These are phyloP conservation scores for Penicillium paxilli DNA, from an alignment of 495 filamentous ascomycete genomes.

Conservation along the genomic window DNA sequence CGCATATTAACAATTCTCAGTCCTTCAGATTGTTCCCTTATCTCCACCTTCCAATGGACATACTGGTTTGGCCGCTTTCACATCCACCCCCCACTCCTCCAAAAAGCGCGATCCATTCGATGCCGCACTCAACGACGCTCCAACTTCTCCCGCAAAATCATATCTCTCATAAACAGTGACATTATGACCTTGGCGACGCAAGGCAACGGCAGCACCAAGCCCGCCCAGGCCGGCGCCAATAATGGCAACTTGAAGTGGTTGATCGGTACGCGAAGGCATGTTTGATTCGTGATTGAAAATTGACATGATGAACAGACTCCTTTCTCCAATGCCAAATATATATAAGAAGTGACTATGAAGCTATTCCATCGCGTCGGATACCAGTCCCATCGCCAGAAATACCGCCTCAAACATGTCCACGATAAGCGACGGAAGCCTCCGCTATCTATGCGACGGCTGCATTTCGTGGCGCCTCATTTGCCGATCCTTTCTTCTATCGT, in stretches of 20 bases:
- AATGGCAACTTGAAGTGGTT: slow-evolving; percentile 32
- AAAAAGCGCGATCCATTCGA: slow-evolving; percentile 29
- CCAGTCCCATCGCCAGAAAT: not conserved
- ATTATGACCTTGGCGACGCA: slow-evolving; percentile 51
- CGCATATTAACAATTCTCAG: not conserved
- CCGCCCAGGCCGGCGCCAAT: slow-evolving; percentile 59
- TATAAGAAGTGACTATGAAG: not conserved
- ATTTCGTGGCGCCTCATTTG: slow-evolving; percentile 11
- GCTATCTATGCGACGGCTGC: slow-evolving; percentile 30
- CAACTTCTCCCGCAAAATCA: slow-evolving; percentile 31
- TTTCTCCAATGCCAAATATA: slow-evolving; percentile 2
- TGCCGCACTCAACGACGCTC: slow-evolving; percentile 27
- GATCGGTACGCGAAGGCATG: slow-evolving; percentile 24
- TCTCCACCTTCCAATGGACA: not conserved
- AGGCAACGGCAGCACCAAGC: slow-evolving; percentile 48
- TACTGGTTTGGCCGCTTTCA: slow-evolving; percentile 28
- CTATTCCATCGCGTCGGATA: slow-evolving; percentile 7
- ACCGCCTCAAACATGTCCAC: not conserved
- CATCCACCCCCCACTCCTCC: slow-evolving; percentile 30
- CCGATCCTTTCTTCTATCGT: slow-evolving; percentile 4
- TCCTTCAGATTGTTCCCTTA: not conserved
- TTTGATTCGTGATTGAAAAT: not conserved
- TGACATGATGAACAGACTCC: not conserved
- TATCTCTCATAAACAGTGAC: slow-evolving; percentile 43
- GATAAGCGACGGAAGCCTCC: slow-evolving; percentile 14